phyloP scores from a whole-genome alignment of 192 early-diverging fungal species.

The Backusella morwellensis region DNA sequence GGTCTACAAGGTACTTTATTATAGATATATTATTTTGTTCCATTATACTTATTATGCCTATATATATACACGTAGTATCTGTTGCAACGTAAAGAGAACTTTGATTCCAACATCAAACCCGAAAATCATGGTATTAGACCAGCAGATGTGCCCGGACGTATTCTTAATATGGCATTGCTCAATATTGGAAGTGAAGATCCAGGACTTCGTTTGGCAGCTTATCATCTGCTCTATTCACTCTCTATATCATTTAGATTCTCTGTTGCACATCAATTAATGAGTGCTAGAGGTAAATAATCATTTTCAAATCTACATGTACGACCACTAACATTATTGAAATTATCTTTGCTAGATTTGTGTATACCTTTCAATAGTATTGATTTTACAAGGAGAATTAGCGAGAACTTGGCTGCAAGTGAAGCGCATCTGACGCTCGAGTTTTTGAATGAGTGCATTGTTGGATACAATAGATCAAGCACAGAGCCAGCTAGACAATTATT shows the following conservation, averaged over 20 bases:
- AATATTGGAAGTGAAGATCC: conserved; percentile 81
- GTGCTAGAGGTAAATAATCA: conserved; percentile 48
- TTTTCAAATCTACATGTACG: neutral
- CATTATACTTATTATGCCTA: neutral
- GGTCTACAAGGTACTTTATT: conserved; percentile 2
- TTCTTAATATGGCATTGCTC: conserved; percentile 88
- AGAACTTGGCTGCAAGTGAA: conserved; percentile 65
- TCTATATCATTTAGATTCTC: conserved; percentile 77
- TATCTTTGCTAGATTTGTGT: conserved; percentile 60
- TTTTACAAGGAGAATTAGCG: conserved; percentile 78
- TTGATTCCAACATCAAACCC: neutral
- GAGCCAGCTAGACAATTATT: conserved; percentile 67
- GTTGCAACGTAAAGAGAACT: neutral
- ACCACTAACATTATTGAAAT: conserved; percentile 25
- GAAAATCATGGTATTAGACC: conserved; percentile 57
- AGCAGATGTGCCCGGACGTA: conserved; percentile 82
- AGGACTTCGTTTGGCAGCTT: conserved; percentile 75
- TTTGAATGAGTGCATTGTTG: conserved; percentile 76
- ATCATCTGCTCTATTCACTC: conserved; percentile 85
- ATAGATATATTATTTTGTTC: neutral
- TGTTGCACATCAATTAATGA: conserved; percentile 69
- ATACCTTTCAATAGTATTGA: conserved; percentile 81
- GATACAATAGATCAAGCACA: conserved; percentile 65
- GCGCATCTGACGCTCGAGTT: conserved; percentile 85
- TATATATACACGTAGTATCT: neutral